Evolutionary conservation across 202 grass and related monocot species (phyloP), one percentile per base, ranked within the genome.

Genomic region (Panicum virgatum): DNA sequence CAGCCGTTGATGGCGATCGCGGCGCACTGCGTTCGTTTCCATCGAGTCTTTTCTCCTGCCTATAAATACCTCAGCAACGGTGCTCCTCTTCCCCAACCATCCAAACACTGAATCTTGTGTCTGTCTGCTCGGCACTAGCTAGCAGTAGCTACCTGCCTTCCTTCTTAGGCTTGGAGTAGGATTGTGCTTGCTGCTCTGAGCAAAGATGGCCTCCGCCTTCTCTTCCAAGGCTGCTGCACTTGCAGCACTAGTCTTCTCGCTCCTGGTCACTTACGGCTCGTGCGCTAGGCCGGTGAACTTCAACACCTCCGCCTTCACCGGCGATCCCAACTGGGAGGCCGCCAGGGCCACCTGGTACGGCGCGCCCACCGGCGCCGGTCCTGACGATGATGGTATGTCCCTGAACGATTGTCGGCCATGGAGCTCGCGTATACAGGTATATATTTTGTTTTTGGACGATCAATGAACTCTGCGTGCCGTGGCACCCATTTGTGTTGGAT

Each of bases 291-390:
- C 64, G 0, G 66, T 14, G 12, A 81, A 13, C 30, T 83, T 59
- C 7, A 87, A 20, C 37, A 20, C 27, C 23, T 82, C 84, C 18
- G 85, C 42, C 70, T 81, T 84, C 74, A 88, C 73, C 10, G 86
- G 74, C 53, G 82, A 88, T 20, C 75, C 89, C 39, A 67, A 80
- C 68, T 96, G 93, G 93, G 72, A 75, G 11, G 39, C 60, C 0
- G 77, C 77, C 34, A 80, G 64, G 62, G 77, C 77, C 77, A 80
- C 77, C 77, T 80, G 77, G 77, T 80, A 80, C 7, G 77, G 77
- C 10, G 62, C 62, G 16, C 77, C 77, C 20, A 80, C 47, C 8
- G 77, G 77, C 6, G 77, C 77, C n/a, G 77, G 77, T 10, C 77
- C 77, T 18, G 36, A 40, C 12, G 77, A 80, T 47, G 64, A 80